Base-by-base conservation (phyloP, 345 rosid species). In the Linum tenue region DNA sequence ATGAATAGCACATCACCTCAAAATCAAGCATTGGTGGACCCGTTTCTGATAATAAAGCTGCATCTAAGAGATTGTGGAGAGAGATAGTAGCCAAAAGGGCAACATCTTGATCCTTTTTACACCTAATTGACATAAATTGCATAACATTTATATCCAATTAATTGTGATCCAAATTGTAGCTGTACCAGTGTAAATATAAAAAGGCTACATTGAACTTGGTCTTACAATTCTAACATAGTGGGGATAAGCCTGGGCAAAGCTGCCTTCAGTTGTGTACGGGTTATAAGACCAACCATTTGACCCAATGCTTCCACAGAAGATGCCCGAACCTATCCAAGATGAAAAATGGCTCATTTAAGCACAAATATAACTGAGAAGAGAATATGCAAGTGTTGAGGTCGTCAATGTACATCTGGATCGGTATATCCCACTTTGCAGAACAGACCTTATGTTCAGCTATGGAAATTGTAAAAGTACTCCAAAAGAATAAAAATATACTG, bases 21-120 rank as follows among this genome's bases (percentile, higher is more conserved):
- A 92, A 90, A 65, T 92, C 98, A 77, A 92, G 90, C 83, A 92
- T 70, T 16, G 98, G 98, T 66, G 98, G 97, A 72, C 98, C 98
- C 59, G 88, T 80, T 69, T 92, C 98, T 64, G 96, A 86, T 71
- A 83, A 80, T 62, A 92, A 79, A 5, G 96, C 85, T 59, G 88
- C 89, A 77, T 73, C 77, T 74, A 92, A 76, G 67, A 92, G 77
- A 75, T 84, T 87, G 79, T 87, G 65, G 66, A 92, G 97, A 76
- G 97, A 86, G 71, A 85, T 73, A 35, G 97, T 92, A 36, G 97
- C 96, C 73, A 92, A 74, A 71, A 88, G 86, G 61, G 90, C 77
- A 82, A 76, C 81, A n/a, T 86, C 90, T 64, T 82, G 91, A 76
- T 88, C 98, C 77, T 77, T 89, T 80, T 82, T 89, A 70, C 83